Base-by-base conservation (phyloP, 148 eudicot genomes). In the Chenopodium formosanum region DNA sequence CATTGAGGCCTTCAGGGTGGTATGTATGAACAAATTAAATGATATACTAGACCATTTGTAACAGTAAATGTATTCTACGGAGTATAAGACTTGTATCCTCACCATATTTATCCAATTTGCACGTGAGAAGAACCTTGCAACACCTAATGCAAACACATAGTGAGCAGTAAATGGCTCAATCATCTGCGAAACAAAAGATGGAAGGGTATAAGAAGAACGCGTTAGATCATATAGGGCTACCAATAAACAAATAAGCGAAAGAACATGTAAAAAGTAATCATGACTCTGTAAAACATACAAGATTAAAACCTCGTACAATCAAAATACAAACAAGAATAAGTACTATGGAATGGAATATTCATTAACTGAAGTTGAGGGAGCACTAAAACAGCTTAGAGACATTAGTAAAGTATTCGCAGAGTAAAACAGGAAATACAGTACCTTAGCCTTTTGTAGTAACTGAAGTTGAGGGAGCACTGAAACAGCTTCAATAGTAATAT, bases 101-200 rank as follows among this genome's bases (percentile, higher is more conserved):
- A 94, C 98, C 97, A 87, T 86, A 84, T 93, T 80, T 34, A 93
- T 91, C 97, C 97, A 93, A 74, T 94, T 90, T 80, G 98, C 98
- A 32, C 89, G 91, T 19, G 93, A 90, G 46, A 94, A 76, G 86
- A 93, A 93, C 84, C 95, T 90, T 67, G 97, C 89, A 74, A 94
- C 83, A 11, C 97, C 98, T 32, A 94, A 71, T 40, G 98, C 98
- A 86, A 94, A 94, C 72, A 94, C 97, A 52, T 94, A 94, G 80
- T 91, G 92, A 10, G 89, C 92, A 0, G 98, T 91, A 72, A 91
- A 93, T 31, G 98, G 97, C 70, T 94, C 98, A 77, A 94, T 86
- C 89, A 91, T 88, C 98, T 94, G 91, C 76, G 83, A 84, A 6
- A 69, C n/a, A 53, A 20, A 31, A 62, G 66, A 67, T n/a, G 19